These are phyloP conservation scores for Barnettozyma sucrosica DNA, from an alignment of 805 yeast genomes.

Conservation along the genomic window DNA sequence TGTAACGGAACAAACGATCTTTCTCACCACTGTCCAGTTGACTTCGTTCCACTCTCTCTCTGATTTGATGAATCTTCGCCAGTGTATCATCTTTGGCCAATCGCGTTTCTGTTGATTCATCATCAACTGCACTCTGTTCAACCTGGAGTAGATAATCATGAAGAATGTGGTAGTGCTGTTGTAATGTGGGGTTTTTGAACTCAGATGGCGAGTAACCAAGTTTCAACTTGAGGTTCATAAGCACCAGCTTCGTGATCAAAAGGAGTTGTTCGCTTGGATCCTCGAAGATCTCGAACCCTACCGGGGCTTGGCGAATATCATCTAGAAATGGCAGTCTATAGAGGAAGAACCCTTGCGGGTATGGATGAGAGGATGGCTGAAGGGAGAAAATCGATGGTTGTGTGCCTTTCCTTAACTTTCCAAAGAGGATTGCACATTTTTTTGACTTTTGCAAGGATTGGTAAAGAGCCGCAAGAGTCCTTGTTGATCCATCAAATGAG, in stretches of 20 bases:
- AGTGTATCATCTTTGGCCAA: constrained; percentile 33
- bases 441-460: constrained; percentile 46
- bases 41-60: constrained; percentile 26
- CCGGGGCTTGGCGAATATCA: constrained; percentile 66
- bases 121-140: constrained; percentile 24
- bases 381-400: constrained; percentile 55
- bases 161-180: constrained; percentile 58
- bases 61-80: constrained; percentile 24
- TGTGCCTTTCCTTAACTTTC: constrained; percentile 48
- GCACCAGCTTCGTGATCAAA: constrained; percentile 21
- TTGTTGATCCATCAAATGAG: constrained; percentile 52
- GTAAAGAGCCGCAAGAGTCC: constrained; percentile 64
- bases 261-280: constrained; percentile 10
- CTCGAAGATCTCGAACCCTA: constrained; percentile 11
- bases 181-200: constrained; percentile 59
- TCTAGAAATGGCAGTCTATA: constrained; percentile 68
- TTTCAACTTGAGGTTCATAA: constrained; percentile 36
- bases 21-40: constrained; percentile 16
- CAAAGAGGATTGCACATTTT: constrained; percentile 69
- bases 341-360: constrained; percentile 61
- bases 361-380: constrained; percentile 37
- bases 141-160: constrained; percentile 62
- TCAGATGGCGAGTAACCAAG: constrained; percentile 51
- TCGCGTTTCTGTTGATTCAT: constrained; percentile 7
- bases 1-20: constrained; percentile 21